phyloP scores from a whole-genome alignment of 2,329 filamentous ascomycete genomes.

The Aspergillus fructus region DNA sequence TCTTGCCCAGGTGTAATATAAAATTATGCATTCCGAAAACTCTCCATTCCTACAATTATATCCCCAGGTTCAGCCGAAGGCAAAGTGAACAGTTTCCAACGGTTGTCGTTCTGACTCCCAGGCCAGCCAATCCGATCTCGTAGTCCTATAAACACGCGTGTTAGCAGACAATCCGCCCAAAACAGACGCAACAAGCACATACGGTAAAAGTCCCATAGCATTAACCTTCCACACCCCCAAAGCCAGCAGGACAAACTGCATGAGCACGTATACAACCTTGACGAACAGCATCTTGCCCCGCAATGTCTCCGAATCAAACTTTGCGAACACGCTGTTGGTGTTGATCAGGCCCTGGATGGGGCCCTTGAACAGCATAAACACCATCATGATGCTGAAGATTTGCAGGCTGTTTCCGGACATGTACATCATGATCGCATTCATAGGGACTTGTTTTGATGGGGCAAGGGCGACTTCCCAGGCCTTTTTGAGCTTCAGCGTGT shows the following conservation, averaged over 20 bases:
- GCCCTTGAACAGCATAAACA: slow-evolving; percentile 98
- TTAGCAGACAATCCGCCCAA: not conserved
- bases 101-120: slow-evolving; percentile 80
- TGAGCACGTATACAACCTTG: slow-evolving; percentile 82
- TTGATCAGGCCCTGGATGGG: slow-evolving; percentile 80
- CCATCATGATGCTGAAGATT: slow-evolving; percentile 99
- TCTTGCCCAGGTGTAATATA: not conserved
- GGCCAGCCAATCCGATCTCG: slow-evolving; percentile 93
- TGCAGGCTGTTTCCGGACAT: slow-evolving; percentile 98
- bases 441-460: slow-evolving; percentile 89
- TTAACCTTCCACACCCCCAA: slow-evolving; percentile 97
- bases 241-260: slow-evolving; percentile 79
- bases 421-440: slow-evolving; percentile 99
- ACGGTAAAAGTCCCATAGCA: slow-evolving; percentile 91
- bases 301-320: slow-evolving; percentile 82
- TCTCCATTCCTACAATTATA: not conserved
- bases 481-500: slow-evolving; percentile 95
- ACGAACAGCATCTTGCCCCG: slow-evolving; percentile 72
- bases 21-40: not conserved
- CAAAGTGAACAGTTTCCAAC: slow-evolving; percentile 64
- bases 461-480: slow-evolving; percentile 96
- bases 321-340: slow-evolving; percentile 85
- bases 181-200: slow-evolving; percentile 41
- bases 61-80: slow-evolving; percentile 43
- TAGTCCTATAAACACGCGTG: slow-evolving; percentile 62